Base-by-base conservation (phyloP, 768 basidiomycete genomes). In the Boletus rubroflammeus region DNA sequence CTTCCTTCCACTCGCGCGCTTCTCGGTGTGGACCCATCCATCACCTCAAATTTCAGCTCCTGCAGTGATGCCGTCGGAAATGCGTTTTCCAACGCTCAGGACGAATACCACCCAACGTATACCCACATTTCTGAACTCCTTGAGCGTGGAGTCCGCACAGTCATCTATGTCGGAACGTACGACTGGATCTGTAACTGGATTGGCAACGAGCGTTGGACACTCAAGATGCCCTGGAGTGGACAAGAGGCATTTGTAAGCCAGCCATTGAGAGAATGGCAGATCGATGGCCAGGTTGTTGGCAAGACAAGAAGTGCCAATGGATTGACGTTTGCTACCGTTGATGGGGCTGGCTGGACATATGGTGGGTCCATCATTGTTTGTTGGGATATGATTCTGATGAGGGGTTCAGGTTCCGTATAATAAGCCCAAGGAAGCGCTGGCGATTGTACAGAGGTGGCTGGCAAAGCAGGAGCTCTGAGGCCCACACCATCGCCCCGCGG, bases 141-240 rank as follows among this genome's bases (percentile, higher is more conserved):
- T 9, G 89, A 93, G 54, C 80, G 88, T n/a, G 86, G 85, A 1
- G 71, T 94, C 19, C 81, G 84, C 6, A 73, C 90, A 34, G 76
- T 93, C 39, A 83, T 87, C 44, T 90, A 90, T 58, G 84, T 84
- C 1, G 87, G 87, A 19, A 85, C 82, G 41, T 85, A 84, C 58
- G 86, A 88, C 62, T 89, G 86, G 85, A 85, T 85, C 56, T 90
- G 88, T 65, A 88, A 90, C 65, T 88, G 83, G 81, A 71, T 88
- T 28, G 84, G 85, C 15, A 93, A 92, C 70, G 81, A 81, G 62
- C 74, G 82, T 39, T 92, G 90, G 90, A 81, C 85, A 7, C 80
- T 88, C 47, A 74, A 78, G 55, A 73, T 93, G 47, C 80, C 85
- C 49, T 92, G 91, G 91, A 80, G 78, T 43, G 86, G 86, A 3